Evolutionary conservation across 352 stramenopile species (phyloP), one percentile per base, ranked within the genome.

Genomic region (Phytophthora sojae): DNA sequence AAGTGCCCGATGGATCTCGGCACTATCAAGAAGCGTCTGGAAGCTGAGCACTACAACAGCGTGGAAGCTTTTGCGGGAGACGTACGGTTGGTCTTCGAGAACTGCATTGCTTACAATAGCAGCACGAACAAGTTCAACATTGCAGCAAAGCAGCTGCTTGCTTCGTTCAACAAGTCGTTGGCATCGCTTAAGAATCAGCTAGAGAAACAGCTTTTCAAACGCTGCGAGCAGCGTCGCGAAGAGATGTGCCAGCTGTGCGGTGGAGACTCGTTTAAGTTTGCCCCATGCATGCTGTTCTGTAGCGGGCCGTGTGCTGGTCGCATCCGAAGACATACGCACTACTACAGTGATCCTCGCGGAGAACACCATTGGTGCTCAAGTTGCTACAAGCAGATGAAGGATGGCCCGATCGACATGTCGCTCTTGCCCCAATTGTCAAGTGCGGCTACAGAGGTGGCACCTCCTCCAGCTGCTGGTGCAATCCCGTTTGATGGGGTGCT

Each of bases 1-100:
- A 99, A 99, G 72, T 96, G 94, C 54, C 97, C 98, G 0, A 99
- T 99, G 97, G 98, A 99, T 80, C 85, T 99, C 19, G 96, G 97
- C 19, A 99, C 97, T n/a, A 98, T 99, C 72, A 97, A 98, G 74
- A 99, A 98, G 76, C 85, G 93, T 1, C 71, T 99, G 29, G 97
- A 99, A 66, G 97, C 93, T 73, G 92, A 96, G 59, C 90, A 96
- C 52, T 99, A 99, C 85, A 92, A 88, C 71, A 96, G 88, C 11
- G 90, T 96, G 17, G 88, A 96, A 57, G 86, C 88, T 14, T 96
- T 96, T 77, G 88, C 90, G 0, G 89, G 79, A 3, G 90, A 97
- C 63, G 86, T 97, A n/a, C 91, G 89, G 0, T 79, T 97, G 25
- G 90, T 96, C 19, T 97, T 97, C 63, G 89, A 96, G 39, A 97